These are phyloP conservation scores for Zygoascus flipseniorum DNA, from an alignment of 805 yeast species.

Conservation along the genomic window DNA sequence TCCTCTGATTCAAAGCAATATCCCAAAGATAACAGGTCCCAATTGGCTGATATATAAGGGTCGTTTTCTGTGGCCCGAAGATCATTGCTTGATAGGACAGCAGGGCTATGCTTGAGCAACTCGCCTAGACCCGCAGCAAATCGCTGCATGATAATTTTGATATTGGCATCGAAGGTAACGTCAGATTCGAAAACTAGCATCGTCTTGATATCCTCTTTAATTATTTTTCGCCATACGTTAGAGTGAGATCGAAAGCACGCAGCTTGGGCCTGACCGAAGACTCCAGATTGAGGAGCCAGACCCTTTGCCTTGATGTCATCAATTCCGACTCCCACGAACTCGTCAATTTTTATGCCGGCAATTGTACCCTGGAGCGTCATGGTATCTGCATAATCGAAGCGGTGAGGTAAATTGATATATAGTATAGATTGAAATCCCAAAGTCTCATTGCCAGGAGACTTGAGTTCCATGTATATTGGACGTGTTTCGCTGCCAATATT, in stretches of 20 bases:
- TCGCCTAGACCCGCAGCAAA: constrained; percentile 8
- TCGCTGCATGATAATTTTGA: neutral
- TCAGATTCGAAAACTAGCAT: constrained; percentile 10
- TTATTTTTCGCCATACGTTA: constrained; percentile 11
- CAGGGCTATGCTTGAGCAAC: neutral
- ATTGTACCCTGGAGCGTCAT: constrained; percentile 5
- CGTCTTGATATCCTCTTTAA: constrained; percentile 2
- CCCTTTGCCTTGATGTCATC: constrained; percentile 3
- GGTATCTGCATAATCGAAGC: constrained; percentile 9
- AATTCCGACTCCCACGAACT: neutral
- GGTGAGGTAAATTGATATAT: constrained; percentile 7
- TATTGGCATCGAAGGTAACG: constrained; percentile 11
- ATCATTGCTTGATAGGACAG: neutral
- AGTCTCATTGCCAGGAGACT: constrained; percentile 6
- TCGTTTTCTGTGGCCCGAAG: constrained; percentile 3
- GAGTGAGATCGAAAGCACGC: constrained; percentile 12
- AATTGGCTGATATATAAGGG: constrained; percentile 6
- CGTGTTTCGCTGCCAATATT: neutral
- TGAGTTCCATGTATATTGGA: neutral
- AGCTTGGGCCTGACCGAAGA: neutral
- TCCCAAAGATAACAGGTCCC: constrained; percentile 10
- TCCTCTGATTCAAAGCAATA: constrained; percentile 2
- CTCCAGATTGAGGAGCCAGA: constrained; percentile 4
- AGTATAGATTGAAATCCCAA: constrained; percentile 8
- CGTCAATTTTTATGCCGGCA: constrained; percentile 1